Base-by-base conservation (phyloP, 108 stramenopile genomes). In the Cylindrotheca closterium region DNA sequence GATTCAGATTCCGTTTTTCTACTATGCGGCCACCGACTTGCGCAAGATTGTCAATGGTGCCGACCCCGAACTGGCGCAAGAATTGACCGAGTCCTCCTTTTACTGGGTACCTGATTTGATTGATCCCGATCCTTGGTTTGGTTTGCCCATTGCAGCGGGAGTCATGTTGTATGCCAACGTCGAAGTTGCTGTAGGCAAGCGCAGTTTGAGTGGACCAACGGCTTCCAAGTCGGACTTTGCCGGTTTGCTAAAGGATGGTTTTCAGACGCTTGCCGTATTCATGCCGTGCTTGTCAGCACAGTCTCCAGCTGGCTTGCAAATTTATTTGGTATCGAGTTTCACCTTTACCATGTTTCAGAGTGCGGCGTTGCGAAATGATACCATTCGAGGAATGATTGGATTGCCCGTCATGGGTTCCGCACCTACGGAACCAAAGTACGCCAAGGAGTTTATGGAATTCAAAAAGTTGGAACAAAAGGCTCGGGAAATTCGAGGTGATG, bases 61-160 rank as follows among this genome's bases (percentile, higher is more conserved):
- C 26, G 86, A 94, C 71, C 92, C 89, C 0, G 67, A 55, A 18
- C 64, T 94, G 72, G 92, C 92, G 2, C 87, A 94, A 49, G 67
- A 84, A 63, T 65, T 94, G 42, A 88, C 88, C 19, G 86, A 86
- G 28, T 56, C 49, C 22, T 62, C 55, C 27, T 80, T 91, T 30
- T 61, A 74, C n/a, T 90, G 87, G 85, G 70, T 94, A 8, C 63
- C 82, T 0, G 92, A 94, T 58, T 66, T 94, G 60, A 94, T 89
- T 12, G 92, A 94, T 65, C 89, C 92, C 10, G 92, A 94, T 80
- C 89, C 92, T 24, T 91, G 82, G 81, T 91, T 83, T 62, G 89
- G 79, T 10, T 73, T 94, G n/a, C 92, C 92, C 17, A 86, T 94
- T 15, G 47, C 73, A 8, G 81, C 81, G 2, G 92, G 92, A 10